Evolutionary conservation across 1,284 basidiomycete species (phyloP), one percentile per base, ranked within the genome.

Genomic region (Pascua sp.): DNA sequence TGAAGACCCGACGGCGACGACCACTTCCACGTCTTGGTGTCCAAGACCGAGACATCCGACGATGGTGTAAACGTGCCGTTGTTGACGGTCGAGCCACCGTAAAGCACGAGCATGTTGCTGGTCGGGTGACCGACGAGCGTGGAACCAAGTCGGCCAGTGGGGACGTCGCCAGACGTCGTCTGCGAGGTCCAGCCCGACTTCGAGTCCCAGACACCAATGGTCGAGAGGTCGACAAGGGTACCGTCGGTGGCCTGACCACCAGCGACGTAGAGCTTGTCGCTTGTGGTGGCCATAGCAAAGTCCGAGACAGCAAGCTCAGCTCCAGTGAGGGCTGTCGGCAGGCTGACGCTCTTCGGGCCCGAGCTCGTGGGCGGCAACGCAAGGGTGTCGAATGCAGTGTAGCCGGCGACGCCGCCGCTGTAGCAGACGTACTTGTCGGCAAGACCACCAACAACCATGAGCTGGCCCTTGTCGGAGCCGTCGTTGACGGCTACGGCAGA

Each of bases 1-100:
- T 78, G 75, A 8, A 78, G 63, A 56, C 65, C 65, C n/a, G 65
- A 60, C 1, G 73, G 75, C 12, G 65, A 60, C 5, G 71, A 70
- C 76, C 76, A 78, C 24, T 64, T 56, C 68, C 71, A 73, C 17
- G 64, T 65, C 44, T 71, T 77, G 4, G 71, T 72, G 67, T 78
- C 72, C 48, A 78, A 69, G 57, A 75, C 56, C 13, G 75, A 63
- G 8, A 77, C 60, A 13, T 70, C 55, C 11, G 61, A 39, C 10
- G 69, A 66, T 0, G 72, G 51, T 24, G 66, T 49, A 53, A 65
- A 65, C 12, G 60, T 51, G 15, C 63, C 56, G 32, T 53, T 52
- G 47, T 62, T 56, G 44, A 59, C 47, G 39, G 58, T 57, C 11
- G 69, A 68, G 10, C 75, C 75, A 41, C 75, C 76, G 61, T 76